phyloP scores from a whole-genome alignment of 2,329 filamentous ascomycete genomes.

The Pleurostoma richardsiae region DNA sequence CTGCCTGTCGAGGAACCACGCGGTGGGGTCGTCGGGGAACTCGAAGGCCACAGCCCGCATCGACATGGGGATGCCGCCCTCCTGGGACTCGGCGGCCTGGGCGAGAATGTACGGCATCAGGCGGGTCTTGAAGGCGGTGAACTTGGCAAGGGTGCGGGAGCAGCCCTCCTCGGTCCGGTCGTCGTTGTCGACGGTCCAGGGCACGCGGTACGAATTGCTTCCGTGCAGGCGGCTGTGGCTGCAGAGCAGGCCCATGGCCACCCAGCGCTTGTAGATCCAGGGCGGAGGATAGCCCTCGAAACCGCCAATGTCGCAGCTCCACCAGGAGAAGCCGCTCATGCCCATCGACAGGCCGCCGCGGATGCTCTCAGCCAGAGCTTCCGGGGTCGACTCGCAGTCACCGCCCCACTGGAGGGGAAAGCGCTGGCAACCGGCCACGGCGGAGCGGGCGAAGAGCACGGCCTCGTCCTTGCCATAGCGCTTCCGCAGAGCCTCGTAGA shows the following conservation, averaged over 20 bases:
- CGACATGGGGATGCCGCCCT: slow-evolving; percentile 17
- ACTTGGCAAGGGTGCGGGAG: slow-evolving; percentile 38
- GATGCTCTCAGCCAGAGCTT: not conserved
- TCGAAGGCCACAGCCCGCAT: slow-evolving; percentile 62
- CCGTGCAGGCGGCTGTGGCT: slow-evolving; percentile 65
- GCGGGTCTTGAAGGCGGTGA: slow-evolving; percentile 39
- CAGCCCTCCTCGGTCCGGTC: slow-evolving; percentile 47
- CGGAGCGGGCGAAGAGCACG: slow-evolving; percentile 58
- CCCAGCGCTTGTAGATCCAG: slow-evolving; percentile 69
- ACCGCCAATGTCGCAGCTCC: slow-evolving; percentile 48
- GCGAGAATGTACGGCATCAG: slow-evolving; percentile 42
- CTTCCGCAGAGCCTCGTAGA: slow-evolving; percentile 57
- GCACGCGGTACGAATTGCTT: slow-evolving; percentile 62
- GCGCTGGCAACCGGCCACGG: slow-evolving; percentile 59
- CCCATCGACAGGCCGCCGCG: not conserved
- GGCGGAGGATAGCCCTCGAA: slow-evolving; percentile 61
- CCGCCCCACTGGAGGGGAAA: slow-evolving; percentile 67
- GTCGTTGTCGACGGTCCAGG: slow-evolving; percentile 63
- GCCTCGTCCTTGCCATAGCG: slow-evolving; percentile 44
- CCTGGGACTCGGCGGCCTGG: slow-evolving; percentile 22
- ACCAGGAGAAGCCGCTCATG: not conserved
- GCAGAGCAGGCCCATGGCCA: slow-evolving; percentile 64
- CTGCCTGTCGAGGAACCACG: slow-evolving; percentile 60
- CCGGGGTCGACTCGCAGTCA: slow-evolving; percentile 61
- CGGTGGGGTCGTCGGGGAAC: slow-evolving; percentile 60